These are phyloP conservation scores for Pseudocercospora crystallina DNA, from an alignment of 2,329 filamentous ascomycete species.

Conservation along the genomic window DNA sequence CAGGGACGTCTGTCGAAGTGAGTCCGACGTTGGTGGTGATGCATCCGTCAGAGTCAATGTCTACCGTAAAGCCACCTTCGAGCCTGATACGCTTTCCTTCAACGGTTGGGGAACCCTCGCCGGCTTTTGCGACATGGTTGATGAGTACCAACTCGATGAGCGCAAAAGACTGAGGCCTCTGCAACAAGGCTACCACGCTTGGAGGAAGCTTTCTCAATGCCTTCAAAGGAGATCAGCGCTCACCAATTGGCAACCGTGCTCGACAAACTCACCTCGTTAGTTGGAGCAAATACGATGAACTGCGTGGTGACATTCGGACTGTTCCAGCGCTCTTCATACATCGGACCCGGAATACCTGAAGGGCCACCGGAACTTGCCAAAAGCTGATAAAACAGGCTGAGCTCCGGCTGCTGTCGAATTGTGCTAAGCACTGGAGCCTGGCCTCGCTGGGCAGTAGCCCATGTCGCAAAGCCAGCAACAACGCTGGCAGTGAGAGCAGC, in stretches of 20 bases:
- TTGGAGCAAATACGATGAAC: conserved; percentile 18
- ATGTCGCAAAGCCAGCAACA: too few species aligned
- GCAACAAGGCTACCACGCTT: conserved; percentile 3
- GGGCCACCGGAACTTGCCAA: conserved; percentile 10
- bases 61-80: conserved; percentile 10
- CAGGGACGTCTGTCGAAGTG: background rate
- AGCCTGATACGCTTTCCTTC: background rate
- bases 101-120: background rate
- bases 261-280: conserved; percentile 12
- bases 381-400: conserved; percentile 11
- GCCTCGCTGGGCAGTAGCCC: too few species aligned
- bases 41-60: conserved; percentile 2
- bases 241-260: background rate
- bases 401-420: conserved; percentile 7
- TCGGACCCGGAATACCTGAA: conserved; percentile 13
- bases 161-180: conserved; percentile 7
- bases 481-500: too few species aligned
- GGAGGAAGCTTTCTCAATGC: conserved; percentile 10
- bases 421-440: conserved; percentile 10
- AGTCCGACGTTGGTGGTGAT: conserved; percentile 16
- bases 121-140: conserved; percentile 13
- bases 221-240: background rate
- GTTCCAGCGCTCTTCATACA: conserved; percentile 21
- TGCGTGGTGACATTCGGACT: conserved; percentile 4
- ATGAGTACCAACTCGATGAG: conserved; percentile 14